phyloP scores from a whole-genome alignment of 139 green algal species.

The Diplosphaera chodatii region DNA sequence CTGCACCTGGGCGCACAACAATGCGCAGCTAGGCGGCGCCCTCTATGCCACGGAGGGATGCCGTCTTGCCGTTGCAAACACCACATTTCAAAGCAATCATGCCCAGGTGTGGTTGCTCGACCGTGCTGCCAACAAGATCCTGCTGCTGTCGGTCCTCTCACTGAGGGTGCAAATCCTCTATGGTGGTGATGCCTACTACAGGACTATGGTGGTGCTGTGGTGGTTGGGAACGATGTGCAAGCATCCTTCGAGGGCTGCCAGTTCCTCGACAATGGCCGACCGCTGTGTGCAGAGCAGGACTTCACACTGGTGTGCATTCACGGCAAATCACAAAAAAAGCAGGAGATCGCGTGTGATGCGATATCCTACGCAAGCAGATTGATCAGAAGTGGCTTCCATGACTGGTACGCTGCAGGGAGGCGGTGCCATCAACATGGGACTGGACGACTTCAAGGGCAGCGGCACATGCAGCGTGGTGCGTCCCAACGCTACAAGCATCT shows the following conservation, averaged over 20 bases:
- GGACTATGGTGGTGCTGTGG: neutral
- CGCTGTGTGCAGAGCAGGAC: neutral
- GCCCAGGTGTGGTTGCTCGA: too few species aligned
- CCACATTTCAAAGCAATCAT: neutral
- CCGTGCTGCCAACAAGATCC: too few species aligned
- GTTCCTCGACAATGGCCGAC: neutral
- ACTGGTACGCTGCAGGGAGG: neutral
- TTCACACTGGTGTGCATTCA: constrained; percentile 1
- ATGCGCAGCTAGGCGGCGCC: neutral
- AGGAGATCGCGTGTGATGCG: too few species aligned
- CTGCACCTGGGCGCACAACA: neutral
- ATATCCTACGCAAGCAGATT: too few species aligned
- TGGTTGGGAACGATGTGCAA: neutral
- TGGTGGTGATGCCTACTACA: too few species aligned
- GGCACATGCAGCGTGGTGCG: neutral
- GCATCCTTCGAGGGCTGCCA: neutral
- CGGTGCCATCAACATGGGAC: neutral
- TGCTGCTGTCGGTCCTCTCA: too few species aligned
- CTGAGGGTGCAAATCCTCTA: too few species aligned
- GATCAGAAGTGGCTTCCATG: too few species aligned
- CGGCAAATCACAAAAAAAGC: too few species aligned
- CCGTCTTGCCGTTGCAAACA: neutral
- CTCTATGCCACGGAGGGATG: neutral
- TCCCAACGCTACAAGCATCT: neutral
- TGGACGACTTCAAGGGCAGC: neutral